These are phyloP conservation scores for Globisporangium recalcitrans DNA, from an alignment of 352 stramenopile species.

Conservation along the genomic window DNA sequence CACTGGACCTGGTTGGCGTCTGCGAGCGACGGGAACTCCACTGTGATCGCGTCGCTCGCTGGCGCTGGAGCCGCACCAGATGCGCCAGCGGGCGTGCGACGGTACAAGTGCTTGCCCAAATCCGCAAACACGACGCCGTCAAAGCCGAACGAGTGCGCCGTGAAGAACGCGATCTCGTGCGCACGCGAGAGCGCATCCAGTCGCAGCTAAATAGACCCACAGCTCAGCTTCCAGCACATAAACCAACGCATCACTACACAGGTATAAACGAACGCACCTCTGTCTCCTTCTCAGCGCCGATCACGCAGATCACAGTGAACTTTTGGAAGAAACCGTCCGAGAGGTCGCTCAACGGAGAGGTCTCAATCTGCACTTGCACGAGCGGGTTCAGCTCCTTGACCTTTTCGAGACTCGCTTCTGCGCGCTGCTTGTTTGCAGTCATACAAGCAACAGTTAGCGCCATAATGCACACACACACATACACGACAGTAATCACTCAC, in stretches of 20 bases:
- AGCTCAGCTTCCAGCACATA: not conserved
- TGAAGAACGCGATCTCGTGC: conserved; percentile 62
- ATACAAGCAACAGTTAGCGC: conserved; percentile 10
- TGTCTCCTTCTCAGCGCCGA: conserved; percentile 34
- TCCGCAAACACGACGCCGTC: conserved; percentile 77
- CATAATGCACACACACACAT: not conserved
- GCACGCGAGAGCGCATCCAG: conserved; percentile 57
- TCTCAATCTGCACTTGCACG: conserved; percentile 81
- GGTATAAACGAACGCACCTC: conserved; percentile 28
- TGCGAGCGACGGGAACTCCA: conserved; percentile 57
- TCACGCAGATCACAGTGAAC: conserved; percentile 84
- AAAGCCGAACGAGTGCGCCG: conserved; percentile 70
- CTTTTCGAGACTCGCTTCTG: conserved; percentile 65
- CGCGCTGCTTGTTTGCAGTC: conserved; percentile 35
- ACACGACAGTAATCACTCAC: conserved; percentile 26
- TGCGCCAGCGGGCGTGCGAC: conserved; percentile 27
- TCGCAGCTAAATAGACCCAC: conserved; percentile 28
- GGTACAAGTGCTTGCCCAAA: conserved; percentile 62
- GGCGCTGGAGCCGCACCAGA: conserved; percentile 14
- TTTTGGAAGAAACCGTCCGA: conserved; percentile 76
- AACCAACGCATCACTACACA: not conserved
- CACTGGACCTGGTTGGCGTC: conserved; percentile 44
- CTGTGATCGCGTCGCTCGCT: conserved; percentile 30
- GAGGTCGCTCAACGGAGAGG: conserved; percentile 39
- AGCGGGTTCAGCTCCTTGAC: conserved; percentile 95